These are phyloP conservation scores for Heteromeles arbutifolia DNA, from an alignment of 306 rosid genomes.

Conservation along the genomic window DNA sequence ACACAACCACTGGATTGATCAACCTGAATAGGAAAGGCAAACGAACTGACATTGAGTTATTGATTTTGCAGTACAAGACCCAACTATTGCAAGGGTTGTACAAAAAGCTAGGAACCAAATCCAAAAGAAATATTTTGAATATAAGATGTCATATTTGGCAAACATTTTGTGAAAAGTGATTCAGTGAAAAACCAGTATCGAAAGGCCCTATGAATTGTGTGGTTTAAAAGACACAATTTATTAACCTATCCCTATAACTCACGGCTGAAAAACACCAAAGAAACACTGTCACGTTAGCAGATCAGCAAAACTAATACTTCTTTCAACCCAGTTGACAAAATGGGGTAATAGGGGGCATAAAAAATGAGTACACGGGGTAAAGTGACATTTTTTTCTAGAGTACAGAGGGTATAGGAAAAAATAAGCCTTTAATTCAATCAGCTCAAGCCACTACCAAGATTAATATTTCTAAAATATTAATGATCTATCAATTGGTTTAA, in stretches of 20 bases:
- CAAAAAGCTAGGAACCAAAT: neutral
- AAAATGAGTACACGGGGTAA: neutral
- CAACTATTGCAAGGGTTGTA: neutral
- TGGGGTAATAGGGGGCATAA: neutral
- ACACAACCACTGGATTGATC: conserved; percentile 92
- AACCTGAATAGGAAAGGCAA: conserved; percentile 50
- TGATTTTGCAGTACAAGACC: neutral
- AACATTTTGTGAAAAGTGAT: neutral
- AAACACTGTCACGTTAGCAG: too few relatives aligned
- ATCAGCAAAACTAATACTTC: too few relatives aligned
- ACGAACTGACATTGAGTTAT: conserved; percentile 5
- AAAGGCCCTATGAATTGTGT: neutral
- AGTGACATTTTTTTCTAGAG: neutral
- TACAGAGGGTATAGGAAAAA: neutral
- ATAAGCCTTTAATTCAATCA: neutral
- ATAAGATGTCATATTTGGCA: neutral
- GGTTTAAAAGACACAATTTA: neutral
- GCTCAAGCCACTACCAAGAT: neutral
- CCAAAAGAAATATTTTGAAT: neutral
- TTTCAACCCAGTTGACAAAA: neutral
- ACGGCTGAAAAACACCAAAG: too few relatives aligned
- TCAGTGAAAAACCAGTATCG: neutral
- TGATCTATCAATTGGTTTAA: neutral
- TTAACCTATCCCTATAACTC: too few relatives aligned
- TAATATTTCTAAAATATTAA: too few relatives aligned